Evolutionary conservation across 2,329 filamentous ascomycete genomes (phyloP), one percentile per base, ranked within the genome.

Genomic region (Penicillium expansum): DNA sequence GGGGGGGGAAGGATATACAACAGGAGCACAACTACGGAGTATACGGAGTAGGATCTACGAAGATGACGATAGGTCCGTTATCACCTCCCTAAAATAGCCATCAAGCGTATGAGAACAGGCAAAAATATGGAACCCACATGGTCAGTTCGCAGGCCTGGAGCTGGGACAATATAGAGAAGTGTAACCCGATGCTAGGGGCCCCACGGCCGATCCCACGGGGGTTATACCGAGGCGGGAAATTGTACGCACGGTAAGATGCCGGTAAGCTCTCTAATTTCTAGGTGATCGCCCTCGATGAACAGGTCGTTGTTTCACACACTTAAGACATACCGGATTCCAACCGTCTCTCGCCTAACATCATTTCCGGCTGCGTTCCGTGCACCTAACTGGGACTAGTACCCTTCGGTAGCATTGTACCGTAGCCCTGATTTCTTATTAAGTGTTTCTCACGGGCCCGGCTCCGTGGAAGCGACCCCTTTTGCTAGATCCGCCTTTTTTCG

Each of bases 301-400:
- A 55, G 60, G 58, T 62, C 61, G 59, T 52, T 65, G 64, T 65
- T 64, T 65, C 63, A 52, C 49, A 44, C 43, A 30, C n/a, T 48
- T 13, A 48, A 48, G 35, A 35, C 20, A n/a, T 52, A 35, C 35
- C 54, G 29, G 52, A 9, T 56, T 33, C 41, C 13, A 35, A 56
- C 37, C 35, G 33, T 47, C 50, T 29, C 49, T 42, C 11, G 33
- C 35, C 18, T 32, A 35, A 18, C 4, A 14, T n/a, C 8, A 16
- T 22, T 52, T 33, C 29, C 14, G 41, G n/a, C 18, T 11, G 18
- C 18, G 4, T 18, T 30, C 48, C 37, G 39, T 33, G 9, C 18
- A n/a, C 48, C 29, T 51, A 32, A 1, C 22, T 33, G 16, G 38
- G 29, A 48, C 27, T 54, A 54, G 43, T 11, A 22, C 5, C 14